A percentile compares a stretch with the other conserved stretches of the same genome.
phyloP scores from a whole-genome alignment of 2,329 filamentous ascomycete species.

The Trichoderma oligosporum region DNA sequence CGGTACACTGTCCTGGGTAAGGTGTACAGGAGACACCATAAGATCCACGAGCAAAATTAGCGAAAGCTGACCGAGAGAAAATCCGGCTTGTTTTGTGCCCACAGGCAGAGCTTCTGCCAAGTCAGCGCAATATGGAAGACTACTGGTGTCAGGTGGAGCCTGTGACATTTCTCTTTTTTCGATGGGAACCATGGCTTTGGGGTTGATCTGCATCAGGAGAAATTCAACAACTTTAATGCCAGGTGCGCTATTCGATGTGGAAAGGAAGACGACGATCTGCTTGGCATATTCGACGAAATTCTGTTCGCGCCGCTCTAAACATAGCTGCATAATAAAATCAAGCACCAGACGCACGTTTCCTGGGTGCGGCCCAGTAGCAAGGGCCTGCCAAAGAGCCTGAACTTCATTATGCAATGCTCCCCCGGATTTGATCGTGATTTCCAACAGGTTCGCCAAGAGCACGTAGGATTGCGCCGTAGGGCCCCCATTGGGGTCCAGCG shows the following conservation, averaged over 20 bases:
- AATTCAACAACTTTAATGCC: conserved; percentile 94
- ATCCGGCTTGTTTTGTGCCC: conserved; percentile 85
- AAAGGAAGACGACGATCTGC: conserved; percentile 94
- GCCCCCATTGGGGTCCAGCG: conserved; percentile 85
- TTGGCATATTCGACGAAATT: conserved; percentile 98
- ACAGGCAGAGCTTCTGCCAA: conserved; percentile 73
- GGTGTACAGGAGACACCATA: conserved; percentile 85
- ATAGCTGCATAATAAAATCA: conserved; percentile 93
- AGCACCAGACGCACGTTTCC: conserved; percentile 93
- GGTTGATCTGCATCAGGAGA: conserved; percentile 81
- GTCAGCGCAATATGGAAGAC: conserved; percentile 86
- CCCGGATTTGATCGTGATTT: conserved; percentile 92
- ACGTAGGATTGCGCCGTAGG: conserved; percentile 92
- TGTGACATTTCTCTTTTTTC: conserved; percentile 69
- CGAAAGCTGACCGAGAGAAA: conserved; percentile 89
- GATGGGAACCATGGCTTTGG: conserved; percentile 94
- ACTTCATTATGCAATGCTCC: conserved; percentile 91
- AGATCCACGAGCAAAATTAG: conserved; percentile 92
- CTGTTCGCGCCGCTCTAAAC: conserved; percentile 88
- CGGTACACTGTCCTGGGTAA: conserved; percentile 75
- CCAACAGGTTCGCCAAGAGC: conserved; percentile 87
- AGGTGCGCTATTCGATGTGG: conserved; percentile 67
- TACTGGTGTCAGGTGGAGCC: conserved; percentile 67
- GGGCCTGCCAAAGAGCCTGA: conserved; percentile 92
- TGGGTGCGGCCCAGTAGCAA: conserved; percentile 86